Evolutionary conservation across 139 green algal species (phyloP).

Genomic region (Nannochloris sp.): DNA sequence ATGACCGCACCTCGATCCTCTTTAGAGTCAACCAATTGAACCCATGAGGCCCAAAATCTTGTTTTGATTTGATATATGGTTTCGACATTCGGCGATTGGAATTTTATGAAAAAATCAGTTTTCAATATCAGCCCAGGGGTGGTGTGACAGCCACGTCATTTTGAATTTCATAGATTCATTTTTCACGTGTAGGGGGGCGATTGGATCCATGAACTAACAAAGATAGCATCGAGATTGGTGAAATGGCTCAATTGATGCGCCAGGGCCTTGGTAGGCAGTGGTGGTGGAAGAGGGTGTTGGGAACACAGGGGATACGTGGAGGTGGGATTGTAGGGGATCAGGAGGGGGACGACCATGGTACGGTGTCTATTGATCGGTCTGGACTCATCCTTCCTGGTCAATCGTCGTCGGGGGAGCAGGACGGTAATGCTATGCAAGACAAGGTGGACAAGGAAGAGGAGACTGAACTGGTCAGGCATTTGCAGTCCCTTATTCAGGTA

Average conservation of each 20-base stretch:
- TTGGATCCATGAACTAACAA: too few relatives aligned
- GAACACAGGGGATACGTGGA: too few relatives aligned
- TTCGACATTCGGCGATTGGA: neutral
- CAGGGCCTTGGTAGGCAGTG: too few relatives aligned
- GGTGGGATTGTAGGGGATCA: neutral
- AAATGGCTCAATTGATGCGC: too few relatives aligned
- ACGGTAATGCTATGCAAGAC: neutral
- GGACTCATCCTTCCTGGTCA: neutral
- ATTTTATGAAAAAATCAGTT: too few relatives aligned
- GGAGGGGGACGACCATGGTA: neutral
- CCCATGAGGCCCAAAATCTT: conserved; percentile 22
- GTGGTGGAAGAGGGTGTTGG: too few relatives aligned
- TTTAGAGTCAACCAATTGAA: conserved; percentile 40
- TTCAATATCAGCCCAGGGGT: too few relatives aligned
- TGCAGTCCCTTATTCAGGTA: conserved; percentile 39
- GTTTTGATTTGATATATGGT: conserved; percentile 1
- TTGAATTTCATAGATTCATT: too few relatives aligned
- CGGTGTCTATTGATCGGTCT: neutral
- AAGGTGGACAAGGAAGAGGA: conserved; percentile 23
- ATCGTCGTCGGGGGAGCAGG: neutral
- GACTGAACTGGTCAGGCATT: conserved; percentile 36
- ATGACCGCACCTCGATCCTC: conserved; percentile 16
- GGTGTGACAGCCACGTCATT: too few relatives aligned
- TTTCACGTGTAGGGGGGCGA: too few relatives aligned
- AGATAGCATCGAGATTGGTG: too few relatives aligned